Evolutionary conservation across 306 rosid species (phyloP).

Genomic region (Geum urbanum): DNA sequence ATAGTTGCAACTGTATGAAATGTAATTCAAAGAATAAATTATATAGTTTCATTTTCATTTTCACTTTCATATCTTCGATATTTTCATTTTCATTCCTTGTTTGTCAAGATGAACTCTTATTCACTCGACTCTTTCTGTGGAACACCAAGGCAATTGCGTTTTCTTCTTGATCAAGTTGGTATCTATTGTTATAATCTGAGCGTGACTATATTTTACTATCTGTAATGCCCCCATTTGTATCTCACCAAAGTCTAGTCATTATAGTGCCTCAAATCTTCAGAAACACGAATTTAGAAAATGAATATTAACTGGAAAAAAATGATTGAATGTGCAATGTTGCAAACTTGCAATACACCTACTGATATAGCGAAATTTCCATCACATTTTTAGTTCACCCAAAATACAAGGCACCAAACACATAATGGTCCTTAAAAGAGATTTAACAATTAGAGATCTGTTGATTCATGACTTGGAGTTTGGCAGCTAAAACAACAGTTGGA

Average conservation of each 20-base stretch:
- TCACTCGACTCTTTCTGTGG: too few relatives aligned
- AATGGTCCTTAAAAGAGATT: not conserved
- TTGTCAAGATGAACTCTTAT: not conserved
- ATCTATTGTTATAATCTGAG: too few relatives aligned
- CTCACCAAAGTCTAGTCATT: too few relatives aligned
- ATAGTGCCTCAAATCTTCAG: too few relatives aligned
- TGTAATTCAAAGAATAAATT: not conserved
- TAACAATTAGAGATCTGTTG: not conserved
- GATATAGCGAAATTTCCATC: not conserved
- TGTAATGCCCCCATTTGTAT: too few relatives aligned
- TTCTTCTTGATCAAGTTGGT: too few relatives aligned
- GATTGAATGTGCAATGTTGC: too few relatives aligned
- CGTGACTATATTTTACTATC: too few relatives aligned
- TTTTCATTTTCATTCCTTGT: too few relatives aligned
- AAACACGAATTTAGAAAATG: too few relatives aligned
- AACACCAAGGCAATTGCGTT: too few relatives aligned
- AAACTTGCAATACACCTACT: too few relatives aligned
- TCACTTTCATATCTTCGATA: not conserved
- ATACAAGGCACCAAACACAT: not conserved
- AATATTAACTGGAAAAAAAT: not conserved
- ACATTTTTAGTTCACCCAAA: not conserved
- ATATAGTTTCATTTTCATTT: not conserved
- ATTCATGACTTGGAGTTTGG: not conserved
- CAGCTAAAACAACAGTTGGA: not conserved
- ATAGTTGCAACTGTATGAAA: slow-evolving; percentile 18